Evolutionary conservation across 164 flowering plant species (phyloP).

Genomic region (Litsea cubeba): DNA sequence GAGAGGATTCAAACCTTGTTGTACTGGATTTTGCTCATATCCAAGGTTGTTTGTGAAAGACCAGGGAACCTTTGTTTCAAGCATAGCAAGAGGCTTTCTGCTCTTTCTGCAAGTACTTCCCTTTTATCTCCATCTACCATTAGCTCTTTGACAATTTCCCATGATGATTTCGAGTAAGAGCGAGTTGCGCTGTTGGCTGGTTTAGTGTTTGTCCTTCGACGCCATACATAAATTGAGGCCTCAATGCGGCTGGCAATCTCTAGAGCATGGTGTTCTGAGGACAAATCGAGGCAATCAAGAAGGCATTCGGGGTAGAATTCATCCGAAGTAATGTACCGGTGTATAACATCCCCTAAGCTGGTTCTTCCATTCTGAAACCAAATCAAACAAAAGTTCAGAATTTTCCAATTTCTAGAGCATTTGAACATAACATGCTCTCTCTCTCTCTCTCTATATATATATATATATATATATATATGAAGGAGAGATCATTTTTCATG

Average conservation of each 20-base stretch:
- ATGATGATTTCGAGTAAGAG: slow-evolving; percentile 64
- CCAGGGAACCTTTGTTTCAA: slow-evolving; percentile 90
- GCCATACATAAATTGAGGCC: slow-evolving; percentile 83
- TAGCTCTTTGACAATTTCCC: slow-evolving; percentile 88
- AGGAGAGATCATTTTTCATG: too few relatives aligned
- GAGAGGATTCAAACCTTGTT: slow-evolving; percentile 58
- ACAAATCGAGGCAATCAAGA: slow-evolving; percentile 87
- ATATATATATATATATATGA: too few relatives aligned
- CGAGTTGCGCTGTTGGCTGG: slow-evolving; percentile 34
- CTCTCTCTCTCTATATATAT: too few relatives aligned
- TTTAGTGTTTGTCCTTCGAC: slow-evolving; percentile 46
- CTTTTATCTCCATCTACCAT: slow-evolving; percentile 81
- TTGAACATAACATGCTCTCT: neutral
- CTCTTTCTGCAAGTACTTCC: slow-evolving; percentile 78
- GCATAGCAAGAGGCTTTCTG: slow-evolving; percentile 75
- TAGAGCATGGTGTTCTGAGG: slow-evolving; percentile 77
- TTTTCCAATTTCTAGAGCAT: neutral
- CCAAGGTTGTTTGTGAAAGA: slow-evolving; percentile 79
- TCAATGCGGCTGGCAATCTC: slow-evolving; percentile 94
- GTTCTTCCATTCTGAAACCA: slow-evolving; percentile 76
- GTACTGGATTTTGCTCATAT: slow-evolving; percentile 86
- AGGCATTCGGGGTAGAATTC: slow-evolving; percentile 90
- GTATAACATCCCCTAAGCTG: slow-evolving; percentile 80
- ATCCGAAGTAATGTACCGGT: slow-evolving; percentile 83
- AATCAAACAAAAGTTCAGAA: neutral